Conservation (phyloP, 1,139 yeast genomes). For the Magnusiomyces suaveolens region DNA sequence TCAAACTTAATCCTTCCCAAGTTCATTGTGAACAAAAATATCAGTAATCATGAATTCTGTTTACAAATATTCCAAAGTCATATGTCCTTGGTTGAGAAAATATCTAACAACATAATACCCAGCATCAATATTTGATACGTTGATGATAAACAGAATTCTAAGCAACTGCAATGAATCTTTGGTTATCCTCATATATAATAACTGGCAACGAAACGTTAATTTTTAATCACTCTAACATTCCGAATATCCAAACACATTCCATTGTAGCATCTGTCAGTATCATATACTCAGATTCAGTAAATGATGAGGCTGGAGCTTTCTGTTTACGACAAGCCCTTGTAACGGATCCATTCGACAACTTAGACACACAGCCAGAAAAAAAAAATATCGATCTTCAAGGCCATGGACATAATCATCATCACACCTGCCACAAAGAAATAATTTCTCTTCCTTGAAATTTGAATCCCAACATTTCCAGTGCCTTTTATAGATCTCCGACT, state of each 20-base stretch:
- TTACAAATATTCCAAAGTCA: background rate
- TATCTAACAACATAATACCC: background rate
- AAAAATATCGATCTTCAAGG: slow-evolving; percentile 8
- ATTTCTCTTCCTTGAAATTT: background rate
- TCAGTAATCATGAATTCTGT: slow-evolving; percentile 2
- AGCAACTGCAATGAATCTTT: slow-evolving; percentile 16
- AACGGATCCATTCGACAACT: slow-evolving; percentile 14
- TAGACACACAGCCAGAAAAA: slow-evolving; percentile 17
- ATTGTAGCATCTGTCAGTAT: slow-evolving; percentile 2
- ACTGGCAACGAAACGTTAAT: background rate
- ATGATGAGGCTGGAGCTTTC: background rate
- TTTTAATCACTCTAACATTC: background rate
- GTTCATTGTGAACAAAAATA: slow-evolving; percentile 1
- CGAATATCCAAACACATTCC: slow-evolving; percentile 4
- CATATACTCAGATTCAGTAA: slow-evolving; percentile 7
- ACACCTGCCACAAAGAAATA: background rate
- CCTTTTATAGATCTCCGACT: slow-evolving; percentile 16
- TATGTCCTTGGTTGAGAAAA: background rate
- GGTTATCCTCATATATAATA: slow-evolving; percentile 17
- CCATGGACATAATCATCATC: slow-evolving; percentile 1
- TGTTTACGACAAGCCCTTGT: slow-evolving; percentile 13
- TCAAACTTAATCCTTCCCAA: background rate
- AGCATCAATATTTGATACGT: slow-evolving; percentile 3
- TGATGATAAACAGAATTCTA: slow-evolving; percentile 13
- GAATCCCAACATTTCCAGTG: slow-evolving; percentile 1